A percentile compares a stretch with the other conserved stretches of the same genome.
phyloP scores from a whole-genome alignment of 1,284 basidiomycete species.

The Trichosporon sp. region DNA sequence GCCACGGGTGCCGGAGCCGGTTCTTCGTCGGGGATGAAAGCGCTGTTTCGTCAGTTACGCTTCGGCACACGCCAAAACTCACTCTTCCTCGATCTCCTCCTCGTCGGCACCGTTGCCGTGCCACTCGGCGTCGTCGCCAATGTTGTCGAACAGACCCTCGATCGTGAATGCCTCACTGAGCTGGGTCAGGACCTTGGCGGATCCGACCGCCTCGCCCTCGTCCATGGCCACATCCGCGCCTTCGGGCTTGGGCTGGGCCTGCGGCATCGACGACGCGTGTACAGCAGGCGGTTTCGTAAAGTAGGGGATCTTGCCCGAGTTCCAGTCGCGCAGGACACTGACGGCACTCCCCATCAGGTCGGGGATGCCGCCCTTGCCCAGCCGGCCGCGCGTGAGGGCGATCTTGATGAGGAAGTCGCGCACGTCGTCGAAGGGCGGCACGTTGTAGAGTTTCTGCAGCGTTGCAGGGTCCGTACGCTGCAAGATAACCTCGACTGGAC shows the following conservation, averaged over 20 bases:
- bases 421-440: conserved; percentile 70
- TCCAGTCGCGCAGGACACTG: conserved; percentile 91
- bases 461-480: conserved; percentile 67
- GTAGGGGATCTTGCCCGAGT: conserved; percentile 92
- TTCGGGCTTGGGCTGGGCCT: conserved; percentile 25
- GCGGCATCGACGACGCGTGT: conserved; percentile 67
- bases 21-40: conserved; percentile 11
- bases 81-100: conserved; percentile 35
- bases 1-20: conserved; percentile 17
- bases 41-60: neutral
- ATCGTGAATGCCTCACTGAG: conserved; percentile 55
- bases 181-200: conserved; percentile 52
- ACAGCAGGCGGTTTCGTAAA: conserved; percentile 75
- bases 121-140: conserved; percentile 52
- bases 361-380: conserved; percentile 89
- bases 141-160: conserved; percentile 53
- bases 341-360: conserved; percentile 82
- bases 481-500: conserved; percentile 84
- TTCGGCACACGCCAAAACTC: neutral
- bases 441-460: conserved; percentile 79
- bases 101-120: conserved; percentile 40
- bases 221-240: conserved; percentile 47
- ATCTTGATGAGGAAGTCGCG: conserved; percentile 90
- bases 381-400: conserved; percentile 78
- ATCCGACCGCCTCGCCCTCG: conserved; percentile 43